A percentile compares a stretch with the other conserved stretches of the same genome.
These are phyloP conservation scores for Cucurbita maxima DNA, from an alignment of 306 rosid species.

Conservation along the genomic window DNA sequence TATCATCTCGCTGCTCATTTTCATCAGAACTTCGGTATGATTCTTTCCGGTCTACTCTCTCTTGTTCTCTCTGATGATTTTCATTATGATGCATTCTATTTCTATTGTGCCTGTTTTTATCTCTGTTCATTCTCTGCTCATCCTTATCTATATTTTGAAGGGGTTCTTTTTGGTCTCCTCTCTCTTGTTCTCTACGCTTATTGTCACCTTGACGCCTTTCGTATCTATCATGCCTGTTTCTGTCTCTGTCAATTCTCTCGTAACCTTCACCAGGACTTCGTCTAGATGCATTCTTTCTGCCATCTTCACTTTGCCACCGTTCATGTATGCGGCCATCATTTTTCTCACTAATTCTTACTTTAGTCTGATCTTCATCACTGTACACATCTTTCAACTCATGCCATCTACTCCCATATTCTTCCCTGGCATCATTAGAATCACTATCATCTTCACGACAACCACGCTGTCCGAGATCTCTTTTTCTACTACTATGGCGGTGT, in stretches of 20 bases:
- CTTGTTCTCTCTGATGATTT: slow-evolving; percentile 7
- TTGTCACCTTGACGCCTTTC: slow-evolving; percentile 6
- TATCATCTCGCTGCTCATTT: slow-evolving; percentile 20
- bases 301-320: slow-evolving; percentile 7
- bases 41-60: slow-evolving; percentile 16
- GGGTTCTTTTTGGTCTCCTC: slow-evolving; percentile 16
- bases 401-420: slow-evolving; percentile 5
- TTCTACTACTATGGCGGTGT: slow-evolving; percentile 8
- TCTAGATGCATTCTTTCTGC: slow-evolving; percentile 10
- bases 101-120: slow-evolving; percentile 9
- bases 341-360: slow-evolving; percentile 6
- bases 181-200: slow-evolving; percentile 6
- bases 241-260: slow-evolving; percentile 15
- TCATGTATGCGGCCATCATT: slow-evolving; percentile 15
- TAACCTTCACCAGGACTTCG: slow-evolving; percentile 25
- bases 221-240: slow-evolving; percentile 12
- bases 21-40: slow-evolving; percentile 16
- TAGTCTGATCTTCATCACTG: slow-evolving; percentile 9
- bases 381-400: slow-evolving; percentile 5
- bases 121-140: slow-evolving; percentile 13
- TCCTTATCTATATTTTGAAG: slow-evolving; percentile 18
- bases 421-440: slow-evolving; percentile 12
- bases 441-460: neutral
- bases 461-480: slow-evolving; percentile 10
- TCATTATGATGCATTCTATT: slow-evolving; percentile 5